Conservation (phyloP, 192 early-diverging fungal species). For the Globomyces pollinis-pini region DNA sequence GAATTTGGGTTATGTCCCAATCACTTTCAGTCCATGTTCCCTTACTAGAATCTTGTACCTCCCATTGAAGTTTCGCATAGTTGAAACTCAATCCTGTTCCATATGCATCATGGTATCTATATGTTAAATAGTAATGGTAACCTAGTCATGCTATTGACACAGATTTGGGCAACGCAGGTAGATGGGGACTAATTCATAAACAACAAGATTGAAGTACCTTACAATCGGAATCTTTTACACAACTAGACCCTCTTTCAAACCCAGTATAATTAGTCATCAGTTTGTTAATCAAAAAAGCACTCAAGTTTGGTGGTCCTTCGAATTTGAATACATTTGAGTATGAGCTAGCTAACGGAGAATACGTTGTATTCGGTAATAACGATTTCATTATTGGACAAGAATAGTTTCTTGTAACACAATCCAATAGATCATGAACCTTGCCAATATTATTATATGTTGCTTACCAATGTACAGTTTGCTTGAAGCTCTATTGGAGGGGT, state of each 20-base stretch:
- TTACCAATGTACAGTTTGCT: conserved; percentile 50
- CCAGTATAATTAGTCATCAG: conserved; percentile 11
- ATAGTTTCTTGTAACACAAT: conserved; percentile 59
- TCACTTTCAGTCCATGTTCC: conserved; percentile 34
- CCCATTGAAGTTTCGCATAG: conserved; percentile 20
- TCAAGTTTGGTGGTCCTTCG: neutral
- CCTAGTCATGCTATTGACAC: conserved; percentile 18
- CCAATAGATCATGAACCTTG: conserved; percentile 44
- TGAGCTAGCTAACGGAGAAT: neutral
- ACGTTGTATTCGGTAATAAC: neutral
- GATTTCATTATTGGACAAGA: conserved; percentile 36
- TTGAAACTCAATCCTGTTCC: conserved; percentile 41
- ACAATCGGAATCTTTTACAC: conserved; percentile 15
- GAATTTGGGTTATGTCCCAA: conserved; percentile 7
- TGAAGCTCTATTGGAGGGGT: conserved; percentile 31
- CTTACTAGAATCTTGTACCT: conserved; percentile 34
- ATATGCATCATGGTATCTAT: conserved; percentile 41
- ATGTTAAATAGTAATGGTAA: too few species aligned
- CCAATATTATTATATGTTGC: too few species aligned
- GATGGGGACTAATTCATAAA: conserved; percentile 8
- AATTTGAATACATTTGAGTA: conserved; percentile 18
- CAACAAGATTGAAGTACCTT: neutral
- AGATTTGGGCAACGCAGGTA: conserved; percentile 20
- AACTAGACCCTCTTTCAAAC: neutral
- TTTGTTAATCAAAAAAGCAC: conserved; percentile 16